Evolutionary conservation across 176 grass and related monocot genomes (phyloP).

Genomic region (Phragmites australis): DNA sequence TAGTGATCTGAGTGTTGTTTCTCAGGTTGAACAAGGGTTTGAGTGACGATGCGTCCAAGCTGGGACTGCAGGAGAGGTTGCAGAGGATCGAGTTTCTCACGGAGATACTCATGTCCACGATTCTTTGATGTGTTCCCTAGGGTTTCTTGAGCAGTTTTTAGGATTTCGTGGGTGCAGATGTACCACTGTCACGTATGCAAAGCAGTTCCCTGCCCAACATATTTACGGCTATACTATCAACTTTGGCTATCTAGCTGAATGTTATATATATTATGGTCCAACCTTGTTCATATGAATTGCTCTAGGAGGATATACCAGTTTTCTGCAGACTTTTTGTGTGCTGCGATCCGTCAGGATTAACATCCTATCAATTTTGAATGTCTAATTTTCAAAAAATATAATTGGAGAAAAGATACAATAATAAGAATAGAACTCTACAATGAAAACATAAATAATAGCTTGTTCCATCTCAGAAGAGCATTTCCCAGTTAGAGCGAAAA

Average conservation of each 20-base stretch:
- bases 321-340: background rate
- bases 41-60: conserved; percentile 32
- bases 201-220: conserved; percentile 2
- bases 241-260: background rate
- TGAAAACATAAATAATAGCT: background rate
- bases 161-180: background rate
- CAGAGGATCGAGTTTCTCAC: conserved; percentile 69
- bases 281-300: background rate
- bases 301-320: background rate
- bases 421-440: background rate
- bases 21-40: conserved; percentile 34
- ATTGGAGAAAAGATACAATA: background rate
- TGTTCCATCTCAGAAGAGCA: background rate
- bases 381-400: background rate
- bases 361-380: background rate
- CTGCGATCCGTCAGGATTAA: background rate
- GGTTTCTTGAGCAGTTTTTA: background rate
- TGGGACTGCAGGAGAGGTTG: conserved; percentile 64
- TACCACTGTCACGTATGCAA: background rate
- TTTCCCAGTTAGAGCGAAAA: background rate
- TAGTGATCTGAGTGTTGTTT: background rate
- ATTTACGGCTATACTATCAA: background rate
- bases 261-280: background rate
- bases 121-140: conserved; percentile 50
- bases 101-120: conserved; percentile 63